phyloP scores from a whole-genome alignment of 1,139 yeast species.

The Diutina catenulata region DNA sequence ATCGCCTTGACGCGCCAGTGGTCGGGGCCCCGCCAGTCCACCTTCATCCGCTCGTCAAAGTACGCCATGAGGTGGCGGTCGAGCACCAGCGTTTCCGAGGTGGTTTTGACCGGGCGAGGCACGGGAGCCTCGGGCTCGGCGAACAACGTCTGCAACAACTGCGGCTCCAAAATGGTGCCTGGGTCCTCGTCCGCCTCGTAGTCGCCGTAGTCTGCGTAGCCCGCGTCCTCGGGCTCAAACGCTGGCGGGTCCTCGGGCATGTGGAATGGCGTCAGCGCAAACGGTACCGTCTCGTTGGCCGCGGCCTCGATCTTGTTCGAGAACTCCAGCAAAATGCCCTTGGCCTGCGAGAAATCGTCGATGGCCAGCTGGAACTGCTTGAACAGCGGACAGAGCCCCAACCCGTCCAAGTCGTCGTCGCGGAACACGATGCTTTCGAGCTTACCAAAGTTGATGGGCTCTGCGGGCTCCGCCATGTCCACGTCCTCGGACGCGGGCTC shows the following conservation, averaged over 20 bases:
- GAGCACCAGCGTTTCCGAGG: no score
- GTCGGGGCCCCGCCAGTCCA: slow-evolving; percentile 86
- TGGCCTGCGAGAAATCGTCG: slow-evolving; percentile 40
- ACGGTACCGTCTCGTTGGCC: slow-evolving; percentile 1
- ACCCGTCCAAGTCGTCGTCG: slow-evolving; percentile 13
- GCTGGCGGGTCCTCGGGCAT: not conserved
- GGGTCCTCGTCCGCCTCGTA: not conserved
- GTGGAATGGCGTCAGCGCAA: not conserved
- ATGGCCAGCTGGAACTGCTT: slow-evolving; percentile 45
- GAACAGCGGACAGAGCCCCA: slow-evolving; percentile 54
- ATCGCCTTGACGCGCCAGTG: slow-evolving; percentile 79
- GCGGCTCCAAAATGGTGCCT: no score
- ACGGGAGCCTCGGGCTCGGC: no score
- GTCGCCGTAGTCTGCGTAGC: not conserved
- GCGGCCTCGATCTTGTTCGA: slow-evolving; percentile 4
- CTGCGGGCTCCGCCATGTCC: slow-evolving; percentile 7
- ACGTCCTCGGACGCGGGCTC: slow-evolving; percentile 11
- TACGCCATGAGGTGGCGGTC: slow-evolving; percentile 68
- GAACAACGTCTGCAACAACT: no score
- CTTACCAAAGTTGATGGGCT: not conserved
- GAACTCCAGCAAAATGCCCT: slow-evolving; percentile 10
- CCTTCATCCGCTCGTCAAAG: slow-evolving; percentile 58
- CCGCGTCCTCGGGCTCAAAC: not conserved
- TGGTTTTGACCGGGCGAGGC: no score
- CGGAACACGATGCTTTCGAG: not conserved